Base-by-base conservation (phyloP, 768 basidiomycete genomes). In the Suillus cothurnatus region DNA sequence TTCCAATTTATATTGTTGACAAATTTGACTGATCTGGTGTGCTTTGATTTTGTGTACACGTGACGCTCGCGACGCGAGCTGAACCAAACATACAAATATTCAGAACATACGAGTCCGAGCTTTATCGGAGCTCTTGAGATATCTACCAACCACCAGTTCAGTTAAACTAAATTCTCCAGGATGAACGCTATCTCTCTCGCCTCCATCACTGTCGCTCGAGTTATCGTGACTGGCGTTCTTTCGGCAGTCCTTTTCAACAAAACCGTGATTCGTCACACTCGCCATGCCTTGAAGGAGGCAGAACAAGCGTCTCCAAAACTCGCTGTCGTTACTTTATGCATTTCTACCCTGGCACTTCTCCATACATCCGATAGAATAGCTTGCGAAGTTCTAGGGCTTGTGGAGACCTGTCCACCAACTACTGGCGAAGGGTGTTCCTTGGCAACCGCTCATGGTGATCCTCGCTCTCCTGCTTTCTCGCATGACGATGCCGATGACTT, bases 1-100 rank as follows among this genome's bases (percentile, higher is more conserved):
- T 4, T 21, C 14, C 12, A 31, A 32, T 53, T 3, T 28, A 50
- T 26, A 31, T 19, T 56, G 55, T 21, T 31, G 52, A 12, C 9
- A 31, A 31, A 31, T 31, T 31, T 19, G 28, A 31, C 4, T 21
- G 9, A n/a, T n/a, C 11, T 32, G 5, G n/a, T n/a, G 21, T n/a
- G n/a, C n/a, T 28, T 52, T 52, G 53, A 55, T 55, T 55, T 55
- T 32, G 31, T n/a, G 53, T 32, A 5, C 52, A 53, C 52, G 52
- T 53, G 52, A 53, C 26, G 5, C 7, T 50, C 15, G 11, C 14
- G 49, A 50, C 28, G 28, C 19, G 28, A 31, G 52, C 19, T 9
- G 52, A 53, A 53, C 28, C 31, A 53, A 53, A 53, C 17, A 50
- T 3, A 49, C 3, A 19, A 17, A 52, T 4, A 52, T 52, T 50